Evolutionary conservation across 2,329 filamentous ascomycete genomes (phyloP).

Genomic region (Didymella arachidicola): DNA sequence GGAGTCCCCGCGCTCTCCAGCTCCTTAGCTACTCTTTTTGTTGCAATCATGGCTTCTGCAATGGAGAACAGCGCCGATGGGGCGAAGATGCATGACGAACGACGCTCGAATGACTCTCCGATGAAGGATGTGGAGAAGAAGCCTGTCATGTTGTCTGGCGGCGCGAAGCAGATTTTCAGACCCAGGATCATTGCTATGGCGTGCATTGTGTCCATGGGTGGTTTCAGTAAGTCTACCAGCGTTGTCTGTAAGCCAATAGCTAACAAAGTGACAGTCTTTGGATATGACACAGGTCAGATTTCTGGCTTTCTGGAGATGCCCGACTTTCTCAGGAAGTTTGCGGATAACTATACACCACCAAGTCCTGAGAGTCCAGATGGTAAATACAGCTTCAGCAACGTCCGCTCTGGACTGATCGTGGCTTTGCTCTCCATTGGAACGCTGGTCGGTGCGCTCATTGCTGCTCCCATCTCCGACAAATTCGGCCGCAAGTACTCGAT

Average conservation of each 20-base stretch:
- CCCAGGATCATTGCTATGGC: conserved; percentile 46
- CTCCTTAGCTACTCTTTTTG: neutral
- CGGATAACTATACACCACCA: conserved; percentile 27
- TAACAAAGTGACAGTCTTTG: conserved; percentile 29
- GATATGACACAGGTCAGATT: conserved; percentile 49
- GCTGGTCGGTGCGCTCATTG: conserved; percentile 72
- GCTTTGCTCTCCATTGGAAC: conserved; percentile 71
- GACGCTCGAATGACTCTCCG: conserved; percentile 33
- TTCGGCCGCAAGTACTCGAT: conserved; percentile 70
- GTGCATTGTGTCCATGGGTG: conserved; percentile 47
- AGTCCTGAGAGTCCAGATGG: conserved; percentile 26
- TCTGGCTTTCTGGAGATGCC: conserved; percentile 50
- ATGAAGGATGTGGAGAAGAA: conserved; percentile 42
- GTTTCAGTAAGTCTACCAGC: conserved; percentile 31
- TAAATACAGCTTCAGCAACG: conserved; percentile 38
- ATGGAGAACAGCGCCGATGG: neutral
- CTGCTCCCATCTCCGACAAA: conserved; percentile 66
- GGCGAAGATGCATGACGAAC: conserved; percentile 10
- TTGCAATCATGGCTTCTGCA: conserved; percentile 10
- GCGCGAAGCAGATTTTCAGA: conserved; percentile 40
- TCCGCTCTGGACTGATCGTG: conserved; percentile 46
- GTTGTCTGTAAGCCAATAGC: neutral
- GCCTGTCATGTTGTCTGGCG: conserved; percentile 33
- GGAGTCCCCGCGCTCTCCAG: conserved; percentile 11
- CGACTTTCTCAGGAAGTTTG: conserved; percentile 43